phyloP scores from a whole-genome alignment of 139 green algal species.

The Coelastrella sp. region DNA sequence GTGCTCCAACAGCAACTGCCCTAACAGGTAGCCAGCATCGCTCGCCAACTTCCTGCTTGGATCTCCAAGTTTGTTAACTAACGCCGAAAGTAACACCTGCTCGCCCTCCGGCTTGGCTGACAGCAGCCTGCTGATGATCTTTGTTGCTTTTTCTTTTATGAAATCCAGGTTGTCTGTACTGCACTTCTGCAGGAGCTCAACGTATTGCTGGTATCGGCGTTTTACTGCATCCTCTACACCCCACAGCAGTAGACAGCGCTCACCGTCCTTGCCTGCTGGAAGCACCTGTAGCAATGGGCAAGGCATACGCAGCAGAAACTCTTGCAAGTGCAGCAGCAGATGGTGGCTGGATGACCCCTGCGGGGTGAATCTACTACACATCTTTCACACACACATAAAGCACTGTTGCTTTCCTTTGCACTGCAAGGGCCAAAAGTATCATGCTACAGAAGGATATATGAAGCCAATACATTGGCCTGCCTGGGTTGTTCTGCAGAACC shows the following conservation, averaged over 20 bases:
- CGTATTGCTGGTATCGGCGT: slow-evolving; percentile 68
- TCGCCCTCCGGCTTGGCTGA: slow-evolving; percentile 80
- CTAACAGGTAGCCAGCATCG: slow-evolving; percentile 88
- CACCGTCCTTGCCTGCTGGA: slow-evolving; percentile 61
- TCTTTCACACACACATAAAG: too few relatives aligned
- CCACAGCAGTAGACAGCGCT: slow-evolving; percentile 84
- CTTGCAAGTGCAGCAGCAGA: not conserved
- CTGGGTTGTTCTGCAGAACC: too few relatives aligned
- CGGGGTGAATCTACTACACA: too few relatives aligned
- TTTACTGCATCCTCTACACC: slow-evolving; percentile 87
- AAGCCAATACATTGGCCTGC: too few relatives aligned
- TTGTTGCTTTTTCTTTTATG: slow-evolving; percentile 48
- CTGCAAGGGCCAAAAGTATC: too few relatives aligned
- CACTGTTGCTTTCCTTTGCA: too few relatives aligned
- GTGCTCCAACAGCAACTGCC: slow-evolving; percentile 83
- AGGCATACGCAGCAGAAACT: not conserved
- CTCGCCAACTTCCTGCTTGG: slow-evolving; percentile 88
- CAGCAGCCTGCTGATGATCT: slow-evolving; percentile 72
- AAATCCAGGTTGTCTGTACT: slow-evolving; percentile 86
- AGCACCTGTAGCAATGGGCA: slow-evolving; percentile 33
- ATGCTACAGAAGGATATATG: too few relatives aligned
- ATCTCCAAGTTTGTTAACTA: slow-evolving; percentile 98
- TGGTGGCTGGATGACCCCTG: not conserved
- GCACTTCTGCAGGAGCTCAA: slow-evolving; percentile 77
- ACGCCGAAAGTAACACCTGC: slow-evolving; percentile 70